Evolutionary conservation across 2,329 filamentous ascomycete genomes (phyloP).

Genomic region (Paraphoma chrysanthemicola): DNA sequence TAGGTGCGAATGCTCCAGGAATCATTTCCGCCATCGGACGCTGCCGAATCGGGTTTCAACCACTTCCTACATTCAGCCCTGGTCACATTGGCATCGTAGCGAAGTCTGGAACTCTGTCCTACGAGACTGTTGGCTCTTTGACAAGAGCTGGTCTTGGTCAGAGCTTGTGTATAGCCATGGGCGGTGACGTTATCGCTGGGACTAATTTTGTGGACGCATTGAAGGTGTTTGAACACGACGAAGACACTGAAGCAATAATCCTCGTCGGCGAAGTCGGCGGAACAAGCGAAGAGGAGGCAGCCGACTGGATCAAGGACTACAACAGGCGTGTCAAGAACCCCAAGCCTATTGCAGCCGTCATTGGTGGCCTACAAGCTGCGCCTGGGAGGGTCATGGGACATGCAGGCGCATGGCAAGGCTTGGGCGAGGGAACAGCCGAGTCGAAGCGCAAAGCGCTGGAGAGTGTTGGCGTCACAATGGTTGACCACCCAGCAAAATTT

Average conservation of each 20-base stretch:
- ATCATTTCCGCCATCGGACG: constrained; percentile 76
- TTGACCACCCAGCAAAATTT: constrained; percentile 79
- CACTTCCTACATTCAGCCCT: constrained; percentile 72
- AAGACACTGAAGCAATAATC: constrained; percentile 74
- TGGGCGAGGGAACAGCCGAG: constrained; percentile 69
- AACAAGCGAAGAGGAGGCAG: constrained; percentile 72
- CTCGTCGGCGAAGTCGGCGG: constrained; percentile 77
- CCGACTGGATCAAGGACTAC: constrained; percentile 76
- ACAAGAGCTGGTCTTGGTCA: constrained; percentile 78
- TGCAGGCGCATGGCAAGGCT: constrained; percentile 74
- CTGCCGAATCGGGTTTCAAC: constrained; percentile 79
- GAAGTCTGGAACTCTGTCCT: constrained; percentile 82
- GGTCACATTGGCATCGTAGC: constrained; percentile 77
- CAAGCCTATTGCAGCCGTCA: constrained; percentile 77
- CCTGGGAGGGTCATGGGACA: constrained; percentile 77
- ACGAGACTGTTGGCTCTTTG: constrained; percentile 78
- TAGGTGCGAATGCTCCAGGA: constrained; percentile 82
- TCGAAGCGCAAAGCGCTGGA: constrained; percentile 73
- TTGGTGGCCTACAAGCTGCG: constrained; percentile 71
- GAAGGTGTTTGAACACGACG: constrained; percentile 69
- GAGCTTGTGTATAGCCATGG: constrained; percentile 78
- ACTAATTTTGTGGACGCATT: constrained; percentile 77
- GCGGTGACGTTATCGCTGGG: constrained; percentile 76
- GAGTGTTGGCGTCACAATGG: constrained; percentile 71
- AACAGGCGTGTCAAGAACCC: constrained; percentile 62